A percentile compares a stretch with the other conserved stretches of the same genome.
Conservation (phyloP, 176 grass and related monocot species). For the Avena atlantica region DNA sequence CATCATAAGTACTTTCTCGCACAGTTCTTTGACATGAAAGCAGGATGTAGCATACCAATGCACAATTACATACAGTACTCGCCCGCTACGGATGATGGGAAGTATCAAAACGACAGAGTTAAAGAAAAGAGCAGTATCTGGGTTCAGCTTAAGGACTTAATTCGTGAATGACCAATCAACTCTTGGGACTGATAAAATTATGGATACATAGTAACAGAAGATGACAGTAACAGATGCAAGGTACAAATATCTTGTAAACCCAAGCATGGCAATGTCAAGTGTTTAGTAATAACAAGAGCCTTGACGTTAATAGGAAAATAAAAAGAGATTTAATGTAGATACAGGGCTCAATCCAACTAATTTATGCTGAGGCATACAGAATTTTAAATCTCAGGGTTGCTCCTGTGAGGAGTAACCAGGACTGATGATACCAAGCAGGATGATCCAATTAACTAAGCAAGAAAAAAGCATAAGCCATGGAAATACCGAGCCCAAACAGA, state of each 20-base stretch:
- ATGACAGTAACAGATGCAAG: neutral
- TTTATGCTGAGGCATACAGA: neutral
- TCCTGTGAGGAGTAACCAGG: neutral
- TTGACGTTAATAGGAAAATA: neutral
- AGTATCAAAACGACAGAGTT: neutral
- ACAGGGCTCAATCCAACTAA: neutral
- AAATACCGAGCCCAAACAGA: neutral
- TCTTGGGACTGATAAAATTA: neutral
- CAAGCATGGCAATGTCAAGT: neutral
- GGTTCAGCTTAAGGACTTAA: conserved; percentile 12
- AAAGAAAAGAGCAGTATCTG: neutral
- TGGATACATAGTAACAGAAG: neutral
- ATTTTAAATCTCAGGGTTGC: conserved; percentile 19
- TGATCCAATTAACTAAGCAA: conserved; percentile 19
- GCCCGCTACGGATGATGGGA: neutral
- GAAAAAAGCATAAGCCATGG: conserved; percentile 1
- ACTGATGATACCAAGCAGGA: neutral
- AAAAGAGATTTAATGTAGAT: neutral
- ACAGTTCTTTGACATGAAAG: conserved; percentile 27
- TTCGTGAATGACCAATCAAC: conserved; percentile 18
- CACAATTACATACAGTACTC: neutral
- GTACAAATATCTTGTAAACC: conserved; percentile 18
- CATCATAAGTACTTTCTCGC: neutral
- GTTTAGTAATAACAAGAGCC: neutral
- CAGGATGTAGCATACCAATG: conserved; percentile 9